Conservation (phyloP, 2,329 filamentous ascomycete genomes). For the Pseudonectria foliicola region DNA sequence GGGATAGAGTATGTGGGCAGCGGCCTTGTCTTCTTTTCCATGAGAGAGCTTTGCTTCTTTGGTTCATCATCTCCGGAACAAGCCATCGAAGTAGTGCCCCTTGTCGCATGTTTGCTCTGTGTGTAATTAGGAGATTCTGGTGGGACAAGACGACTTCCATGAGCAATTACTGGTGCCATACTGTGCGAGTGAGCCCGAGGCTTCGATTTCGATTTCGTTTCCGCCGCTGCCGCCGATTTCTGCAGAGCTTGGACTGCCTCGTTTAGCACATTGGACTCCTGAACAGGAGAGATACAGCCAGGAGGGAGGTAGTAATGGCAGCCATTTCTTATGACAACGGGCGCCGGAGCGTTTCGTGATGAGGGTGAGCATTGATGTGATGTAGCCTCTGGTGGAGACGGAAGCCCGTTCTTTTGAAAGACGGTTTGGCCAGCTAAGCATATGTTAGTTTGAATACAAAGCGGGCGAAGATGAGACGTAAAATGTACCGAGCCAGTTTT, state of each 20-base stretch:
- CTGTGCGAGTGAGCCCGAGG: too few species aligned
- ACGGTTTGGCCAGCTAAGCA: conserved; percentile 23
- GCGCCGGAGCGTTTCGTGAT: conserved; percentile 11
- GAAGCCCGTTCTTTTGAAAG: conserved; percentile 22
- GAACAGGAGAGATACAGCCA: not conserved
- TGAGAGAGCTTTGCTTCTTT: too few species aligned
- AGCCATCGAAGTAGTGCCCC: too few species aligned
- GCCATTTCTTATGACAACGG: conserved; percentile 13
- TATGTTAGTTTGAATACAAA: conserved; percentile 7
- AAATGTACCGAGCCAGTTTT: conserved; percentile 32
- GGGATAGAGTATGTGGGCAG: too few species aligned
- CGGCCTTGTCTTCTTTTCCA: too few species aligned
- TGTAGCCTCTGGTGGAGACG: conserved; percentile 16
- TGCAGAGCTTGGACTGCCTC: conserved; percentile 22
- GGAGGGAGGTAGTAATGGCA: conserved; percentile 20
- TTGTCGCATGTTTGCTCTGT: not conserved
- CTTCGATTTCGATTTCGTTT: not conserved
- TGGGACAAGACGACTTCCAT: conserved; percentile 3
- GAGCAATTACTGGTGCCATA: conserved; percentile 8
- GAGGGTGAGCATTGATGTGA: conserved; percentile 15
- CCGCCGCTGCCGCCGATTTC: conserved; percentile 22
- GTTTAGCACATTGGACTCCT: conserved; percentile 2
- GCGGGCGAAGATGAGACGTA: not conserved
- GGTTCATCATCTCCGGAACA: too few species aligned
- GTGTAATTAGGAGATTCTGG: not conserved